Conservation (phyloP, 176 grass and related monocot genomes). For the Lolium rigidum region DNA sequence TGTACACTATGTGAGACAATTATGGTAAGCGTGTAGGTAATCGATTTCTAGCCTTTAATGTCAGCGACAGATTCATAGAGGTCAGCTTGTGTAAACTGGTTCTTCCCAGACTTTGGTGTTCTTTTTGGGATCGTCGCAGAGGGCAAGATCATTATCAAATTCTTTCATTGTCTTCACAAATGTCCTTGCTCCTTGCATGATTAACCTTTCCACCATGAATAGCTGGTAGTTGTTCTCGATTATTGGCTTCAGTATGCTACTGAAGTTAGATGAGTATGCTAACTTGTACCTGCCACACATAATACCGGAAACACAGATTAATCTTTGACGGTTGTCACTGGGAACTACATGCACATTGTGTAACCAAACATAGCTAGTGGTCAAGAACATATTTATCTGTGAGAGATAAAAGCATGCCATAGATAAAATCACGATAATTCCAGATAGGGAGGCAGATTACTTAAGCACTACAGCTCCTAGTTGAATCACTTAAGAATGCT, state of each 20-base stretch:
- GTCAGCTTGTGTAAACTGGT: slow-evolving; percentile 68
- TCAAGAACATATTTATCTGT: neutral
- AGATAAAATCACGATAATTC: neutral
- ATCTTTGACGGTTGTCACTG: neutral
- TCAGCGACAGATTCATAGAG: slow-evolving; percentile 6
- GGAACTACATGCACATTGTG: slow-evolving; percentile 14
- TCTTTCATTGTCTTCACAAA: slow-evolving; percentile 97
- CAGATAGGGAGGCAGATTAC: neutral
- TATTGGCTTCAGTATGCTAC: slow-evolving; percentile 69
- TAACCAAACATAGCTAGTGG: neutral
- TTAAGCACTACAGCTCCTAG: neutral
- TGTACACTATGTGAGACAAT: slow-evolving; percentile 26
- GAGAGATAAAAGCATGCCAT: slow-evolving; percentile 9
- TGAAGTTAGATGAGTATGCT: slow-evolving; percentile 87
- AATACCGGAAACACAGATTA: slow-evolving; percentile 26
- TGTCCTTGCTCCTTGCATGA: slow-evolving; percentile 80
- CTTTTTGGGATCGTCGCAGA: slow-evolving; percentile 87
- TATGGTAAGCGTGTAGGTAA: slow-evolving; percentile 25
- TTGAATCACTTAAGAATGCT: slow-evolving; percentile 13
- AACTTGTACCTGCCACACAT: slow-evolving; percentile 66
- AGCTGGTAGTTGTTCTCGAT: slow-evolving; percentile 87
- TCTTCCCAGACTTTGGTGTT: slow-evolving; percentile 83
- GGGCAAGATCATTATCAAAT: slow-evolving; percentile 76
- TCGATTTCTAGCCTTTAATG: slow-evolving; percentile 10
- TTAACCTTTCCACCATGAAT: slow-evolving; percentile 93